These are phyloP conservation scores for Mucor racemosus DNA, from an alignment of 371 early-diverging fungal genomes.

Conservation along the genomic window DNA sequence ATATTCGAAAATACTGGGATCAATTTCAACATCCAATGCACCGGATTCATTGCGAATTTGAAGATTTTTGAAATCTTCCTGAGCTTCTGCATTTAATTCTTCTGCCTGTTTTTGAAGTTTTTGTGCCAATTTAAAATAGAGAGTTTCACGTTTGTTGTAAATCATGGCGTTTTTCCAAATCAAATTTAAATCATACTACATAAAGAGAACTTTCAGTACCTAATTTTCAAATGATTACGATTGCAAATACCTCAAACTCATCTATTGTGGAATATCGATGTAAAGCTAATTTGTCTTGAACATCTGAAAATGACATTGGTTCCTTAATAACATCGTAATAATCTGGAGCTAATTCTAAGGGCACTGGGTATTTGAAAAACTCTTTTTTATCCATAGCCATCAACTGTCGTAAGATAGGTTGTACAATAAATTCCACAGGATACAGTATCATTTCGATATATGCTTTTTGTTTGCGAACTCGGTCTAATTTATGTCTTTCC, in stretches of 20 bases:
- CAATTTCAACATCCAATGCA: slow-evolving; percentile 49
- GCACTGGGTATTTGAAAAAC: slow-evolving; percentile 71
- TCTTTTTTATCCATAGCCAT: slow-evolving; percentile 61
- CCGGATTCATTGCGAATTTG: slow-evolving; percentile 49
- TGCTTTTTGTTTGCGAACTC: slow-evolving; percentile 62
- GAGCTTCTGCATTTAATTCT: slow-evolving; percentile 44
- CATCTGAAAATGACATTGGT: slow-evolving; percentile 65
- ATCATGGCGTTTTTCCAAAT: slow-evolving; percentile 79
- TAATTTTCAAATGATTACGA: background rate
- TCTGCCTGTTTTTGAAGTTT: slow-evolving; percentile 44
- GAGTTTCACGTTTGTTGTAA: slow-evolving; percentile 78
- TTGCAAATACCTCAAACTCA: slow-evolving; percentile 44
- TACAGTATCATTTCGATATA: slow-evolving; percentile 72
- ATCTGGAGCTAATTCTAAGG: slow-evolving; percentile 79
- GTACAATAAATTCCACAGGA: slow-evolving; percentile 72
- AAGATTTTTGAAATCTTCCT: slow-evolving; percentile 43
- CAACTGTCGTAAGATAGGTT: slow-evolving; percentile 67
- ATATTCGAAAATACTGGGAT: slow-evolving; percentile 61
- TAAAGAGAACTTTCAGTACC: too few relatives aligned
- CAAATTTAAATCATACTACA: slow-evolving; percentile 66
- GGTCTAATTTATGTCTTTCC: slow-evolving; percentile 82
- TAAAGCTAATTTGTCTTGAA: slow-evolving; percentile 46
- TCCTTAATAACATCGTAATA: slow-evolving; percentile 73
- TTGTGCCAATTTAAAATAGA: slow-evolving; percentile 73
- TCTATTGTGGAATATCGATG: slow-evolving; percentile 46